Evolutionary conservation across 805 yeast genomes (phyloP).

Genomic region (Allodekkera sacchari): DNA sequence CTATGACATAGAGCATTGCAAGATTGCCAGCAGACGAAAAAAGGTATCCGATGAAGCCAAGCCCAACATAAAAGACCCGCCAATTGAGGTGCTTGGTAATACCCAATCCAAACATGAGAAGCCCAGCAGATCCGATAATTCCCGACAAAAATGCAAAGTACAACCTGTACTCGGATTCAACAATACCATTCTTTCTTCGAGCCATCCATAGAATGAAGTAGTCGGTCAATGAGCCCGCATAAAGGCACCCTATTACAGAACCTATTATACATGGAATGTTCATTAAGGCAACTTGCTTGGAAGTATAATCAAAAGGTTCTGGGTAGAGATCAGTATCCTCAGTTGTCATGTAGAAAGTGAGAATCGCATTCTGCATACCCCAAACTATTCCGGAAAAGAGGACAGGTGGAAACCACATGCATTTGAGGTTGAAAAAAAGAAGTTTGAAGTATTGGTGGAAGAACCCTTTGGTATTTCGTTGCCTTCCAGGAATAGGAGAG

Average conservation of each 20-base stretch:
- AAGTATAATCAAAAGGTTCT: slow-evolving; percentile 57
- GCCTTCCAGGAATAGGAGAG: slow-evolving; percentile 2
- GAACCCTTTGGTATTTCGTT: slow-evolving; percentile 3
- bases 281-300: slow-evolving; percentile 64
- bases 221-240: slow-evolving; percentile 58
- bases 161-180: slow-evolving; percentile 57
- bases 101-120: slow-evolving; percentile 60
- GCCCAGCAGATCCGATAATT: slow-evolving; percentile 49
- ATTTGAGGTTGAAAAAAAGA: slow-evolving; percentile 21
- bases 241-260: slow-evolving; percentile 54
- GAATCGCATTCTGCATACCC: slow-evolving; percentile 71
- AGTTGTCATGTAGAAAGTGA: slow-evolving; percentile 66
- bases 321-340: slow-evolving; percentile 57
- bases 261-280: slow-evolving; percentile 65
- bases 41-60: slow-evolving; percentile 58
- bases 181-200: slow-evolving; percentile 46
- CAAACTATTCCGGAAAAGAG: slow-evolving; percentile 59
- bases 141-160: slow-evolving; percentile 51
- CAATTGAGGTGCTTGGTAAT: slow-evolving; percentile 42
- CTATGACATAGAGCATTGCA: slow-evolving; percentile 58
- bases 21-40: slow-evolving; percentile 65
- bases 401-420: slow-evolving; percentile 46
- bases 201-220: slow-evolving; percentile 60
- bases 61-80: slow-evolving; percentile 48
- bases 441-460: slow-evolving; percentile 32